Evolutionary conservation across 164 flowering plant species (phyloP).

Genomic region (Hamamelis virginiana): DNA sequence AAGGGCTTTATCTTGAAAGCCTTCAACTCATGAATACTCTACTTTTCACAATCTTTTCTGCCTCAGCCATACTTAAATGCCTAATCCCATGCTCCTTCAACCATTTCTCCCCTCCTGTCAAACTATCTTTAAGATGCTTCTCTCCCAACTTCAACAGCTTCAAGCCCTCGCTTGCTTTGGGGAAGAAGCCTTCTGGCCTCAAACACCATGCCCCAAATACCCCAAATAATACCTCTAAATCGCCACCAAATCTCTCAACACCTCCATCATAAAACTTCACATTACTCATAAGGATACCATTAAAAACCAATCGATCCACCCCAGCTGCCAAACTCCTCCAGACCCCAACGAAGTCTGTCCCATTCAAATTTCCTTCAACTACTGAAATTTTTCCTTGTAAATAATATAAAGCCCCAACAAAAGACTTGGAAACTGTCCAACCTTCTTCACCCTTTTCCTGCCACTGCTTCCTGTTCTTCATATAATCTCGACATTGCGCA

Average conservation of each 20-base stretch:
- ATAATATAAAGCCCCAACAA: slow-evolving; percentile 78
- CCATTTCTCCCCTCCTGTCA: slow-evolving; percentile 55
- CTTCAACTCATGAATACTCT: slow-evolving; percentile 42
- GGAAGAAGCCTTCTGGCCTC: slow-evolving; percentile 93
- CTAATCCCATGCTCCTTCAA: slow-evolving; percentile 57
- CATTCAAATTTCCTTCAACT: slow-evolving; percentile 56
- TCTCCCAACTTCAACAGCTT: slow-evolving; percentile 69
- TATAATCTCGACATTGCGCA: slow-evolving; percentile 62
- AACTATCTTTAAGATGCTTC: slow-evolving; percentile 37
- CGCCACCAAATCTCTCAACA: slow-evolving; percentile 60
- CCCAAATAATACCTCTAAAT: slow-evolving; percentile 70
- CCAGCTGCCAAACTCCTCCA: slow-evolving; percentile 86
- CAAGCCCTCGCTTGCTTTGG: slow-evolving; percentile 65
- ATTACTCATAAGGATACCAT: slow-evolving; percentile 60
- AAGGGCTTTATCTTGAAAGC: neutral
- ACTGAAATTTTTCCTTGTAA: slow-evolving; percentile 64
- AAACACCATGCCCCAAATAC: slow-evolving; percentile 85
- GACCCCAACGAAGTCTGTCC: slow-evolving; percentile 59
- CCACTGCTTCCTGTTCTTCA: slow-evolving; percentile 90
- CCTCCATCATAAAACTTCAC: slow-evolving; percentile 69
- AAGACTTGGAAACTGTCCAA: slow-evolving; percentile 54
- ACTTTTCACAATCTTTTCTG: slow-evolving; percentile 59
- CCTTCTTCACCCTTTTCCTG: slow-evolving; percentile 71
- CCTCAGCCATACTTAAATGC: slow-evolving; percentile 58
- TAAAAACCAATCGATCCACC: slow-evolving; percentile 60